These are phyloP conservation scores for Hordeum vulgare DNA, from an alignment of 176 grass and related monocot genomes.

Conservation along the genomic window DNA sequence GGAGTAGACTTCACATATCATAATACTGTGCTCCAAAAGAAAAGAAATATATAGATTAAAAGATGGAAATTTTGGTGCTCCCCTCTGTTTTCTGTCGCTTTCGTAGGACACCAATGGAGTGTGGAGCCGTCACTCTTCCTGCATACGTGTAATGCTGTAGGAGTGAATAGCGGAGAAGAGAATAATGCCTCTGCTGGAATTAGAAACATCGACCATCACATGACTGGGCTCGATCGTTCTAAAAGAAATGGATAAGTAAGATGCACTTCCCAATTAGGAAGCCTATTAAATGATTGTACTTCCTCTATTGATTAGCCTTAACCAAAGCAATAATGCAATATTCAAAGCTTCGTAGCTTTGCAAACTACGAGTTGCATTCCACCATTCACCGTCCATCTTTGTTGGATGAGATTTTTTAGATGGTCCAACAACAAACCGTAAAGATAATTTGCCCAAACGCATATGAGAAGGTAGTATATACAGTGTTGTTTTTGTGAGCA, in stretches of 20 bases:
- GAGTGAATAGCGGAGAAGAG: neutral
- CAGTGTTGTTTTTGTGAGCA: too few relatives aligned
- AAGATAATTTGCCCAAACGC: too few relatives aligned
- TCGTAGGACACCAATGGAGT: neutral
- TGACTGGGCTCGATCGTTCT: neutral
- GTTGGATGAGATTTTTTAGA: too few relatives aligned
- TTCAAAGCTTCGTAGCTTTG: too few relatives aligned
- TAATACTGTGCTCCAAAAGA: neutral
- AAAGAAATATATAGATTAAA: neutral
- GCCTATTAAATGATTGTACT: neutral
- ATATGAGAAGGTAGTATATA: too few relatives aligned
- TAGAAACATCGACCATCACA: neutral
- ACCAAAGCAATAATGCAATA: neutral
- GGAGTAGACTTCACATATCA: neutral
- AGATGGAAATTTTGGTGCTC: neutral
- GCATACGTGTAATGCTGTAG: neutral
- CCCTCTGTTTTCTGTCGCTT: neutral
- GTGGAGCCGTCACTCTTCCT: neutral
- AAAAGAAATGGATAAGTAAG: neutral
- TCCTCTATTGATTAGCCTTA: neutral
- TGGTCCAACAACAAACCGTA: too few relatives aligned
- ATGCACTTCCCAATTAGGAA: neutral
- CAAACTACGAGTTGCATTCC: too few relatives aligned
- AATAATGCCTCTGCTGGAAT: neutral
- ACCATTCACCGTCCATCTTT: too few relatives aligned